Percentiles rank a stretch among this genome's conserved stretches.
Evolutionary conservation across 2,329 filamentous ascomycete genomes (phyloP).

Genomic region (Penicillium aurantiogriseum): DNA sequence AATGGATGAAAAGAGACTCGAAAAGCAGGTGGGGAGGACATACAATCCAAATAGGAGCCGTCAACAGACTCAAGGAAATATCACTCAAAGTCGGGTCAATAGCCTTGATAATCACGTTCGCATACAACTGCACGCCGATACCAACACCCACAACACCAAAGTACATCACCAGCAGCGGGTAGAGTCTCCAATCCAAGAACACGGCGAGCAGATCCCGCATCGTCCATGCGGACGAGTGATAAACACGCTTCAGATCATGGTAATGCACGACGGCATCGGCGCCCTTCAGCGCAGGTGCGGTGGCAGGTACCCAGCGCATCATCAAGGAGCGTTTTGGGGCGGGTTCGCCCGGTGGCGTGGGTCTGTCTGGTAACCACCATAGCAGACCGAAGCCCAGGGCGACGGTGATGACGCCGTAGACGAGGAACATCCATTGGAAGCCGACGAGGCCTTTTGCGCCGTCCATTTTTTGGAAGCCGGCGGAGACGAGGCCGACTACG

Average conservation of each 20-base stretch:
- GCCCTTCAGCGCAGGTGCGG: constrained; percentile 69
- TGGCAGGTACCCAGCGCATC: constrained; percentile 65
- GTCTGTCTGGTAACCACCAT: constrained; percentile 89
- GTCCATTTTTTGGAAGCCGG: constrained; percentile 90
- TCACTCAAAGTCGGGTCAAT: constrained; percentile 72
- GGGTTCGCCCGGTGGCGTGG: constrained; percentile 60
- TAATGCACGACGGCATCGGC: constrained; percentile 81
- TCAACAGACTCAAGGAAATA: constrained; percentile 75
- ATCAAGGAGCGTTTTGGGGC: constrained; percentile 33
- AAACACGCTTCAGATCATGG: constrained; percentile 75
- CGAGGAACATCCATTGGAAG: constrained; percentile 70
- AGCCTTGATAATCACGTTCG: constrained; percentile 77
- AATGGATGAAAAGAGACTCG: not conserved
- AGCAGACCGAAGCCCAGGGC: constrained; percentile 70
- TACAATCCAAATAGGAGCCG: constrained; percentile 89
- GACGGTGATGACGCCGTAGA: constrained; percentile 76
- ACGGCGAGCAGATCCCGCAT: constrained; percentile 68
- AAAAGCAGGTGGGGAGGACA: constrained; percentile 44
- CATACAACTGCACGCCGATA: constrained; percentile 85
- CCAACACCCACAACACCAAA: constrained; percentile 92
- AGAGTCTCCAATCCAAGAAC: constrained; percentile 81
- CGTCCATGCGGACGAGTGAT: constrained; percentile 72
- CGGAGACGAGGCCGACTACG: constrained; percentile 84
- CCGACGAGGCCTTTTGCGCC: constrained; percentile 72
- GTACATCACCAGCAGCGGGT: constrained; percentile 86